Evolutionary conservation across 1,284 basidiomycete genomes (phyloP).

Genomic region (Naganishia sp.): DNA sequence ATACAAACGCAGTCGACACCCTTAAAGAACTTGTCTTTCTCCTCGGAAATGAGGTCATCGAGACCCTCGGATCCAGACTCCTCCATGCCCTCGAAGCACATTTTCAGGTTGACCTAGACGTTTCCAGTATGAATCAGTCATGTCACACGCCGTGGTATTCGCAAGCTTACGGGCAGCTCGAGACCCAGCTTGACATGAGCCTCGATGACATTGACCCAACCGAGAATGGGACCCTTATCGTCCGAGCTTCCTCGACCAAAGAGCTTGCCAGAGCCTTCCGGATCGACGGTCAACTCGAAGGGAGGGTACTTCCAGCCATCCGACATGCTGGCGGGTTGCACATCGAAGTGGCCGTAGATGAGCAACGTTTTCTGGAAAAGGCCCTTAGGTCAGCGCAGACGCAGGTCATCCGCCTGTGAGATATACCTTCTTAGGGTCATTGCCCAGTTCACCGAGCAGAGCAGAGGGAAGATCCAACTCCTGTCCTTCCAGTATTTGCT

Average conservation of each 20-base stretch:
- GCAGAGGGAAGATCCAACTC: conserved; percentile 79
- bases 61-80: conserved; percentile 92
- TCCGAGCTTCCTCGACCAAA: conserved; percentile 89
- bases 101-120: conserved; percentile 72
- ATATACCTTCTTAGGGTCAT: conserved; percentile 69
- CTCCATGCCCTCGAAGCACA: conserved; percentile 99
- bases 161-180: conserved; percentile 67
- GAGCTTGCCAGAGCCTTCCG: conserved; percentile 56
- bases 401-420: no score
- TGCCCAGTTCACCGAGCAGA: conserved; percentile 80
- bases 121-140: background rate
- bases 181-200: conserved; percentile 74
- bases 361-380: conserved; percentile 73
- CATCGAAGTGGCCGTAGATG: conserved; percentile 80
- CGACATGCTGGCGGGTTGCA: conserved; percentile 61
- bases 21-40: conserved; percentile 81
- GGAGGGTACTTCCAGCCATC: conserved; percentile 94
- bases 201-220: conserved; percentile 93
- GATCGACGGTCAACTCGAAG: conserved; percentile 73
- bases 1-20: conserved; percentile 96
- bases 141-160: background rate
- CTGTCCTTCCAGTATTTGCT: conserved; percentile 73
- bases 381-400: background rate
- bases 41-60: conserved; percentile 81
- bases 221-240: conserved; percentile 89